Base-by-base conservation (phyloP, 2,329 filamentous ascomycete genomes). In the Catunica adiposa region DNA sequence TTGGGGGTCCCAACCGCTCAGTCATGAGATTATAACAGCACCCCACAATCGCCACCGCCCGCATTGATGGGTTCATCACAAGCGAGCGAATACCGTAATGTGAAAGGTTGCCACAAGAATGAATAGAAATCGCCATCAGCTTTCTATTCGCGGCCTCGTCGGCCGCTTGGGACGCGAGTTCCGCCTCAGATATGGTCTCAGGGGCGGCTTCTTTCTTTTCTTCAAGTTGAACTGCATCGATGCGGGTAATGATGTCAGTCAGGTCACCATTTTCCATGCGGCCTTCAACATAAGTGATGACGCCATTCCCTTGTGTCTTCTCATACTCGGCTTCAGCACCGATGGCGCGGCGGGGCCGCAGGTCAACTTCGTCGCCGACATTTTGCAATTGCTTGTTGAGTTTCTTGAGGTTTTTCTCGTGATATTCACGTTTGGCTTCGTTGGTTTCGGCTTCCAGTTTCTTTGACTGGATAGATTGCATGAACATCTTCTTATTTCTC, bases 11-110 rank as follows among this genome's bases (percentile, higher is more conserved):
- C 11, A 96, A 78, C 57, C 86, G 82, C 69, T 97, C 92, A 0
- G 90, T 96, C 62, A 97, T 72, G 4, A 97, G 79, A 63, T 98
- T 98, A 74, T 98, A 97, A 74, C 92, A 98, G 72, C 92, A 98
- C 50, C 92, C 92, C 59, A 98, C 88, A 65, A 98, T 89, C 57
- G 90, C 90, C 22, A 97, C 84, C n/a, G 89, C 88, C 31, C 81
- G 80, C 56, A 97, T 89, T 3, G 82, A 78, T 0, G 85, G 83
- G 65, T 96, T 97, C 57, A 94, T 70, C 1, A 89, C 70, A 20
- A 98, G 77, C 0, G 90, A 94, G 14, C 87, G 82, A 57, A 98
- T 83, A 8, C 86, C 92, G 65, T 94, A 89, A 67, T 98, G 92
- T 0, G 94, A 85, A n/a, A 98, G 80, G 62, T 98, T 97, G 26